Base-by-base conservation (phyloP, 2,329 filamentous ascomycete species). In the Rhytidhysteron rufulum region DNA sequence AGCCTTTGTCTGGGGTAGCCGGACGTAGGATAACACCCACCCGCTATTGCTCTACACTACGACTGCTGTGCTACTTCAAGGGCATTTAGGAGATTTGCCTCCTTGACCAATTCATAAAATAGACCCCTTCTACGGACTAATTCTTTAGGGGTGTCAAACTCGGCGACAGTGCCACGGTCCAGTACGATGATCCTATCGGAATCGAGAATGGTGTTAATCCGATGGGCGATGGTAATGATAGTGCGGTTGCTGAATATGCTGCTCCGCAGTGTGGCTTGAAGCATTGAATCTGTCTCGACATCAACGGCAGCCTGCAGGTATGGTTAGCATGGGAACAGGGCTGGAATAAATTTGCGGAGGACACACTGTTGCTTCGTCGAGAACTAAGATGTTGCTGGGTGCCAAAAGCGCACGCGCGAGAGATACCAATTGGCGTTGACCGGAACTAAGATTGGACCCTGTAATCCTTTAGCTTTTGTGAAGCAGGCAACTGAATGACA, bases 191-290 rank as follows among this genome's bases (percentile, higher is more conserved):
- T 93, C 37, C 90, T 82, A 69, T 98, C 91, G 45, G 78, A 82
- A 57, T 85, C 81, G 11, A 98, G 77, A 56, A 98, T 97, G 9
- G 93, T 98, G 71, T 97, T 97, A 72, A 98, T 95, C 40, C 93
- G 84, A 71, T 98, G 93, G 19, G 93, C 93, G 57, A 98, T 95
- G 1, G 93, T 98, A 66, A 98, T 95, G 66, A 98, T 97, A 27
- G 93, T 98, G 39, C 88, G 82, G 67, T 96, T 88, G 46, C 83
- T 78, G 70, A 98, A 98, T 63, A 82, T 75, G 54, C 68, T 77
- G 58, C 75, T 80, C 41, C 80, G 74, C 34, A 84, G 63, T 16
- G 80, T 83, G 25, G 76, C 74, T 63, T 84, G 81, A 41, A 83
- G 68, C 68, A 83, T 68, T 32, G 78, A 76, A 62, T 85, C 79